Evolutionary conservation across 805 yeast genomes (phyloP), one percentile per base, ranked within the genome.

Genomic region (Phaffomyces opuntiae): DNA sequence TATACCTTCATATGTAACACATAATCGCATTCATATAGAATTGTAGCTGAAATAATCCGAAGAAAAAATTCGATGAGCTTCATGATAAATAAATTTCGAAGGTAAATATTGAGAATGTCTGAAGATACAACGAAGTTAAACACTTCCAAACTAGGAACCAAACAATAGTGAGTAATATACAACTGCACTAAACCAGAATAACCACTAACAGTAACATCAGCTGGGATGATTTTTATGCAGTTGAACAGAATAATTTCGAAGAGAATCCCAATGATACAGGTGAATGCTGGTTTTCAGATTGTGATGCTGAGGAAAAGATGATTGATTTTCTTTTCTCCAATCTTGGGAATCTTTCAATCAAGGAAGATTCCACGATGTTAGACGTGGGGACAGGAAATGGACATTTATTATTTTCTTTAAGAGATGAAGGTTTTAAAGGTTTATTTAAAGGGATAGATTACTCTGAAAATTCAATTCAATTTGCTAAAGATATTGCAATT

Each of bases 361-460:
- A 55, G 8, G 62, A 60, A 2, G 51, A 59, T 1, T 56, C 74
- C 1, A 63, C 65, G 1, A 71, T 90, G 42, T 65, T 86, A 19
- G 99, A 91, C 63, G 68, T 93, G 35, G 99, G 99, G 1, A 90
- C 99, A 0, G 99, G 99, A 1, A 93, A 93, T 64, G 99, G 99
- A 0, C 96, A 88, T 60, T 67, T 93, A 26, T 60, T 93, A 27
- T 86, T 91, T 54, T 76, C 82, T 46, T 61, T 93, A 31, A 57
- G 62, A 44, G 80, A 84, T 43, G 87, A 84, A 44, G 83, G 83
- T 0, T 75, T 78, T 52, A 71, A 73, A 41, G 82, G 81, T 6
- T 64, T 65, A 27, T 61, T 83, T 51, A 63, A 74, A 2, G 99
- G 99, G 1, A 72, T 93, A 7, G 99, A 93, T 64, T 93, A 93